A percentile compares a stretch with the other conserved stretches of the same genome.
Evolutionary conservation across 2,329 filamentous ascomycete genomes (phyloP).

Genomic region (Zasmidium angulare): DNA sequence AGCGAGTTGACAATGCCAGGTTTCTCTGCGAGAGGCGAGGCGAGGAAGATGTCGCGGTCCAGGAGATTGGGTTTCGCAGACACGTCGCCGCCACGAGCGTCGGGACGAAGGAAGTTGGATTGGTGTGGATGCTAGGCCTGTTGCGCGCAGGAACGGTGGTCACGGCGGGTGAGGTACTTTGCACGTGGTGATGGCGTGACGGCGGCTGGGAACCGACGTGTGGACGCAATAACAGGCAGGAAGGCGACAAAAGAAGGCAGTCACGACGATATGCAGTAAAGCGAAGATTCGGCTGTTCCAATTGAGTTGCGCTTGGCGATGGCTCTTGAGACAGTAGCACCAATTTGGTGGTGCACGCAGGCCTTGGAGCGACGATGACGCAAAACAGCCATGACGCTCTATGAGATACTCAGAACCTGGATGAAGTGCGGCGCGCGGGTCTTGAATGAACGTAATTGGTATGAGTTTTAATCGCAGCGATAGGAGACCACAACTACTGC

Average conservation of each 20-base stretch:
- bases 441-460: too few species aligned
- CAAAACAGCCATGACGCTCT: too few species aligned
- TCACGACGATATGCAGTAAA: not conserved
- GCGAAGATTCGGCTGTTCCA: not conserved
- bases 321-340: not conserved
- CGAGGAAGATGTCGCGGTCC: not conserved
- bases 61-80: not conserved
- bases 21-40: not conserved
- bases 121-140: not conserved
- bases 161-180: too few species aligned
- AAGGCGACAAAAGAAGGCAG: not conserved
- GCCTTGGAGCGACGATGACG: not conserved
- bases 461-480: too few species aligned
- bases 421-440: too few species aligned
- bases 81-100: not conserved
- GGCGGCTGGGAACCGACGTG: not conserved
- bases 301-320: not conserved
- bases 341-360: not conserved
- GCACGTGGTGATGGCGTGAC: not conserved
- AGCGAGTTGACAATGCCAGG: too few species aligned
- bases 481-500: too few species aligned
- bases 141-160: not conserved
- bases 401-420: too few species aligned
- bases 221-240: not conserved
- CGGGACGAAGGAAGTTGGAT: not conserved